Evolutionary conservation across 257 asterid species (phyloP).

Genomic region (Paulownia fortunei): DNA sequence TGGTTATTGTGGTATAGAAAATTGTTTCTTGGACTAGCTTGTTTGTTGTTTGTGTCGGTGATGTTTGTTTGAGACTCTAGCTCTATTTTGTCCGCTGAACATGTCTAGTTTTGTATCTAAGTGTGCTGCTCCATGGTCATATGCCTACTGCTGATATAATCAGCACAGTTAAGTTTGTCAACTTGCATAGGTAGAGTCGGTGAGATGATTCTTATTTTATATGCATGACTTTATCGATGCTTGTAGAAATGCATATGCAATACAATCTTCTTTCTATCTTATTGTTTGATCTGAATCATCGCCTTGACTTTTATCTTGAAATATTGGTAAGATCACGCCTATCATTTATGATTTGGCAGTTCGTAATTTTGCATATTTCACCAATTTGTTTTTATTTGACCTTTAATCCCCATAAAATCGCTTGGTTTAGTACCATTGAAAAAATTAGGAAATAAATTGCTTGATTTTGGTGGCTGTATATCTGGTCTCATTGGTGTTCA

Average conservation of each 20-base stretch:
- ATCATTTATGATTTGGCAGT: not conserved
- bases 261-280: not conserved
- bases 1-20: not conserved
- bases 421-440: not conserved
- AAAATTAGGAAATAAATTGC: not conserved
- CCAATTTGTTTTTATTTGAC: not conserved
- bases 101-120: not conserved
- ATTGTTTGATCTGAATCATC: constrained; percentile 9
- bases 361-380: not conserved
- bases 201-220: constrained; percentile 23
- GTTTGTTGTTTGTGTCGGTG: not conserved
- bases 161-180: constrained; percentile 15
- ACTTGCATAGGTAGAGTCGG: constrained; percentile 47
- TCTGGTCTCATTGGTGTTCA: constrained; percentile 4
- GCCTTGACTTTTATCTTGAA: not conserved
- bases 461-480: not conserved
- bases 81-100: not conserved
- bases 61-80: not conserved
- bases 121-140: not conserved
- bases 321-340: not conserved
- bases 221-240: not conserved
- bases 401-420: not conserved
- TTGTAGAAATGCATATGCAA: not conserved
- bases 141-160: constrained; percentile 8
- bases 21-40: not conserved